Percentiles rank a stretch among this genome's conserved stretches.
phyloP scores from a whole-genome alignment of 352 stramenopile genomes.

The Globisporangium takayamanum region DNA sequence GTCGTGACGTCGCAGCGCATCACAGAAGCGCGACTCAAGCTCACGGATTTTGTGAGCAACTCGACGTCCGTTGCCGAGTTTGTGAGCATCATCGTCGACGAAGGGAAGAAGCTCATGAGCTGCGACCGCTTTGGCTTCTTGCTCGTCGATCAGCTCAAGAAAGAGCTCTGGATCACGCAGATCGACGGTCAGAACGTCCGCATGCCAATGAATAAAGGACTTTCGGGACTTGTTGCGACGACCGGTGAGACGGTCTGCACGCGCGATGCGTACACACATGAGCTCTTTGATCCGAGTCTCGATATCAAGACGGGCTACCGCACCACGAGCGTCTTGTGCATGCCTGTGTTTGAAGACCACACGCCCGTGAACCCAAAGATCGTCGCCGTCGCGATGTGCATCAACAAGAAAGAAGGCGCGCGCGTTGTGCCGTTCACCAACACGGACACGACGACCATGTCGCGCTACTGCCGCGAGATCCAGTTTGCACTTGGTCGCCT shows the following conservation, averaged over 20 bases:
- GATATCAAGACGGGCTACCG: slow-evolving; percentile 70
- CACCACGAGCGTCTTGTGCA: slow-evolving; percentile 66
- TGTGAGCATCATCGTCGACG: slow-evolving; percentile 59
- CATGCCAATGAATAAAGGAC: slow-evolving; percentile 57
- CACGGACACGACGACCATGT: slow-evolving; percentile 46
- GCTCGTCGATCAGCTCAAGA: slow-evolving; percentile 71
- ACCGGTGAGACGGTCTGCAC: slow-evolving; percentile 51
- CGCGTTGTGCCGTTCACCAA: slow-evolving; percentile 68
- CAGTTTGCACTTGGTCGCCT: slow-evolving; percentile 59
- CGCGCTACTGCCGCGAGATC: slow-evolving; percentile 53
- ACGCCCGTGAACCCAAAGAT: slow-evolving; percentile 35
- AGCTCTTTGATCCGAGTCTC: slow-evolving; percentile 58
- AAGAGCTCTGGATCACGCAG: slow-evolving; percentile 71
- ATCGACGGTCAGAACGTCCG: slow-evolving; percentile 43
- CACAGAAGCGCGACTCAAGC: slow-evolving; percentile 48
- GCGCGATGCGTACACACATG: slow-evolving; percentile 63
- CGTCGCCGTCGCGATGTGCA: slow-evolving; percentile 77
- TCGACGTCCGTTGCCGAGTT: slow-evolving; percentile 55
- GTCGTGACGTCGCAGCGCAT: slow-evolving; percentile 67
- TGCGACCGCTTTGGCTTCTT: slow-evolving; percentile 65
- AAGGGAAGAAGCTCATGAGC: slow-evolving; percentile 70
- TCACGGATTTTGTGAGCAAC: slow-evolving; percentile 56
- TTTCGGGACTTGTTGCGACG: slow-evolving; percentile 60
- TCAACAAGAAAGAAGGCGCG: slow-evolving; percentile 84
- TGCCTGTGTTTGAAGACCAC: slow-evolving; percentile 71